Conservation (phyloP, 371 early-diverging fungal genomes). For the Rhizomucor miehei region DNA sequence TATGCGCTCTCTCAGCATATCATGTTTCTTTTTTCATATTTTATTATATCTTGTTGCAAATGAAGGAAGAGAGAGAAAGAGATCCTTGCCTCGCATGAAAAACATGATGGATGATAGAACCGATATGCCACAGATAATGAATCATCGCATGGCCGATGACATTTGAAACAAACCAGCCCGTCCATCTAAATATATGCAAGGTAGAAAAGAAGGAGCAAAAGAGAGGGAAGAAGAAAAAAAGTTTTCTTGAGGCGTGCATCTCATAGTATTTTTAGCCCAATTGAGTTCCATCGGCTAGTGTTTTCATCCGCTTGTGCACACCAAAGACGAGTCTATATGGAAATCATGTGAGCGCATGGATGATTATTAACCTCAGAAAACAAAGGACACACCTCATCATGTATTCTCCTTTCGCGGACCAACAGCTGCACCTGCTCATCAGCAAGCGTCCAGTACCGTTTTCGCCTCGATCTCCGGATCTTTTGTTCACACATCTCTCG, state of each 20-base stretch:
- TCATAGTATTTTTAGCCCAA: not conserved
- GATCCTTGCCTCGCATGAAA: too few relatives aligned
- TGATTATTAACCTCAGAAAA: not conserved
- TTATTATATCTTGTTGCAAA: too few relatives aligned
- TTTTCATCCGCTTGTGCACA: not conserved
- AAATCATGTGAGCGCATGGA: not conserved
- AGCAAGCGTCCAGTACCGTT: conserved; percentile 1
- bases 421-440: conserved; percentile 3
- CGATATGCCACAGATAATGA: too few relatives aligned
- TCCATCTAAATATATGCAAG: not conserved
- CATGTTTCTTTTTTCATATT: too few relatives aligned
- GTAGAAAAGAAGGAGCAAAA: not conserved
- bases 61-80: too few relatives aligned
- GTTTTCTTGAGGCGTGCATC: not conserved
- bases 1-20: too few relatives aligned
- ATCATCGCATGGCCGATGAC: too few relatives aligned
- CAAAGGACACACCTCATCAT: not conserved
- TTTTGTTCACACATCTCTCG: conserved; percentile 6
- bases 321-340: not conserved
- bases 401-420: not conserved
- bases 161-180: too few relatives aligned
- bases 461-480: conserved; percentile 5
- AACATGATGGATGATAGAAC: too few relatives aligned
- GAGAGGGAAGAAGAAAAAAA: not conserved
- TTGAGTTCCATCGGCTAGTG: not conserved